These are phyloP conservation scores for Gossypium turneri DNA, from an alignment of 345 rosid species.

Conservation along the genomic window DNA sequence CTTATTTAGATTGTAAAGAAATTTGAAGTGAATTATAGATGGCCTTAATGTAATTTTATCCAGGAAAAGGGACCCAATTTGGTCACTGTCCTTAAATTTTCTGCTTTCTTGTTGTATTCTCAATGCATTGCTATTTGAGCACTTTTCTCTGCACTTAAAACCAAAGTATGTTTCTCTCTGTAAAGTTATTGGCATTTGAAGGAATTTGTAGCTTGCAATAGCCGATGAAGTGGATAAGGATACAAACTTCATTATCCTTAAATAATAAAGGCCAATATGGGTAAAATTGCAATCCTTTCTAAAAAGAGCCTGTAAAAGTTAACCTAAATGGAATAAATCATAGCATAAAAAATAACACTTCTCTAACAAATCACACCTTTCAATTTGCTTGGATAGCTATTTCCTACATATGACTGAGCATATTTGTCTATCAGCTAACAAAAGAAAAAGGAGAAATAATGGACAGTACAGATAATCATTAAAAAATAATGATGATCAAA, in stretches of 20 bases:
- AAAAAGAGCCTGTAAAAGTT: not conserved
- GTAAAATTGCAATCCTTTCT: not conserved
- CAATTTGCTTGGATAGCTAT: not conserved
- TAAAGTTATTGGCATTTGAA: not conserved
- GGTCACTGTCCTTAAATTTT: not conserved
- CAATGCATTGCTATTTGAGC: slow-evolving; percentile 4
- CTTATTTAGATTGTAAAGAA: slow-evolving; percentile 2
- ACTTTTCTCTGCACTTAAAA: slow-evolving; percentile 5
- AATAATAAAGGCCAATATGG: not conserved
- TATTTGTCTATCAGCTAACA: not conserved
- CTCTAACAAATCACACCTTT: not conserved
- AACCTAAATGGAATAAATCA: not conserved
- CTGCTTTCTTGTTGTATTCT: not conserved
- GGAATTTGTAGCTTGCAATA: not conserved
- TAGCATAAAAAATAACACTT: not conserved
- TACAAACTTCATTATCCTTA: slow-evolving; percentile 4
- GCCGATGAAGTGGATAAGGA: not conserved
- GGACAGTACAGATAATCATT: not conserved
- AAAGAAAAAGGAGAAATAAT: not conserved
- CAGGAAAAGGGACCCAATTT: not conserved
- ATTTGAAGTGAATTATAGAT: not conserved
- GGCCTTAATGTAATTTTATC: not conserved
- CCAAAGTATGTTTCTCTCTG: not conserved
- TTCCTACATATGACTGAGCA: not conserved
- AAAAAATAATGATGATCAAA: not conserved